phyloP scores from a whole-genome alignment of 345 rosid species.

The Durio zibethinus region DNA sequence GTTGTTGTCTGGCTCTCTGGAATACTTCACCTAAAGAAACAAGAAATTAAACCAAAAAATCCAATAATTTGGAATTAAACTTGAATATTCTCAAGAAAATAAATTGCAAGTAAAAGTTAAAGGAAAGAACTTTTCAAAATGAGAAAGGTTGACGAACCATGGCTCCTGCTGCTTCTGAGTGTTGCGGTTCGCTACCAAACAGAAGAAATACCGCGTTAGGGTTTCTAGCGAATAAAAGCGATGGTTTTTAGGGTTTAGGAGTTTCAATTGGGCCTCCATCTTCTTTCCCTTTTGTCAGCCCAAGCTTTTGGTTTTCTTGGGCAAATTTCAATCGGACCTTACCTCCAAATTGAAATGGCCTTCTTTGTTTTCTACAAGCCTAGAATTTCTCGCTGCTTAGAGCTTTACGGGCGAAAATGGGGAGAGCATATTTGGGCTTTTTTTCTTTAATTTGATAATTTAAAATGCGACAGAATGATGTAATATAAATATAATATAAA shows the following conservation, averaged over 20 bases:
- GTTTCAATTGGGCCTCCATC: neutral
- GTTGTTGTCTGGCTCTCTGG: slow-evolving; percentile 67
- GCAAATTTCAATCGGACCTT: neutral
- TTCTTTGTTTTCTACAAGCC: neutral
- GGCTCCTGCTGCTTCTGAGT: slow-evolving; percentile 7
- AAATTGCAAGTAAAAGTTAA: neutral
- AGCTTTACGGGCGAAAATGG: too few relatives aligned
- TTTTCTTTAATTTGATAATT: too few relatives aligned
- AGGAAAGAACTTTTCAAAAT: neutral
- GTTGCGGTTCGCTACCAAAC: neutral
- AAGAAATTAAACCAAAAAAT: neutral
- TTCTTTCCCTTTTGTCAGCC: neutral
- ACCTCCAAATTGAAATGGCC: neutral
- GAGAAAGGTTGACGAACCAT: slow-evolving; percentile 22
- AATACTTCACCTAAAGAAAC: slow-evolving; percentile 58
- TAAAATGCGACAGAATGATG: too few relatives aligned
- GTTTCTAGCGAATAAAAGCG: neutral
- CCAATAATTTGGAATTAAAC: neutral
- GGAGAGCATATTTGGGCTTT: too few relatives aligned
- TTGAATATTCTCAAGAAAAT: neutral
- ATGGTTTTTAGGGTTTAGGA: slow-evolving; percentile 9
- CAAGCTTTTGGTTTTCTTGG: neutral
- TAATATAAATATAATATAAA: too few relatives aligned
- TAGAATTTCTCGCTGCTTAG: neutral
- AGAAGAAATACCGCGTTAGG: neutral